Percentiles rank a stretch among this genome's conserved stretches.
Conservation (phyloP, 2,329 filamentous ascomycete genomes). For the Mariannaea sp. region DNA sequence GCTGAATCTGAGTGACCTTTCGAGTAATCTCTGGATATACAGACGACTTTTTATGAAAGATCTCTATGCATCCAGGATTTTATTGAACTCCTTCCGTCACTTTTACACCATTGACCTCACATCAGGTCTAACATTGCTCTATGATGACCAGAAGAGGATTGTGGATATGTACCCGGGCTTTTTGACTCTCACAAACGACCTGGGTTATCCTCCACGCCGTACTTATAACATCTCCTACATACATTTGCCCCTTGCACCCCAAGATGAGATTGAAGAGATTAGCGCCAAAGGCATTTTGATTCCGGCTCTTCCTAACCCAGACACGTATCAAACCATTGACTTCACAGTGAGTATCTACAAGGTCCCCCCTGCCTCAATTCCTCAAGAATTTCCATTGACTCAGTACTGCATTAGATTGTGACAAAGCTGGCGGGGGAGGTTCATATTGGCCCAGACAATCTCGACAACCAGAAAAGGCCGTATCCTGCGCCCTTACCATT, state of each 20-base stretch:
- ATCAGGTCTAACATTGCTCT: background rate
- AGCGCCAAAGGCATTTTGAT: background rate
- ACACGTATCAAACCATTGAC: background rate
- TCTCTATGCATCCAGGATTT: background rate
- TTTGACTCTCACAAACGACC: background rate
- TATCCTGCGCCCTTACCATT: background rate
- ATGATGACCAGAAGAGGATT: background rate
- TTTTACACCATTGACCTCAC: background rate
- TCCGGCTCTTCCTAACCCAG: background rate
- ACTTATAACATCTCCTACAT: background rate
- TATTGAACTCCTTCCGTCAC: background rate
- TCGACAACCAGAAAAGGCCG: background rate
- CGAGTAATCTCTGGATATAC: background rate
- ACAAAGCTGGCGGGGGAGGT: constrained; percentile 1
- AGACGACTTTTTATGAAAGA: background rate
- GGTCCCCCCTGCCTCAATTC: background rate
- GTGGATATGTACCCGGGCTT: background rate
- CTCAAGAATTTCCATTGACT: background rate
- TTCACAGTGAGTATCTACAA: background rate
- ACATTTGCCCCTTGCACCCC: background rate
- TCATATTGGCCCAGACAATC: constrained; percentile 5
- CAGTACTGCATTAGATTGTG: background rate
- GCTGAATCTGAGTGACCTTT: background rate
- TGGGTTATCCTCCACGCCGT: background rate
- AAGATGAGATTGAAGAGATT: background rate